These are phyloP conservation scores for Trichoderma lentiforme DNA, from an alignment of 2,329 filamentous ascomycete species.

Conservation along the genomic window DNA sequence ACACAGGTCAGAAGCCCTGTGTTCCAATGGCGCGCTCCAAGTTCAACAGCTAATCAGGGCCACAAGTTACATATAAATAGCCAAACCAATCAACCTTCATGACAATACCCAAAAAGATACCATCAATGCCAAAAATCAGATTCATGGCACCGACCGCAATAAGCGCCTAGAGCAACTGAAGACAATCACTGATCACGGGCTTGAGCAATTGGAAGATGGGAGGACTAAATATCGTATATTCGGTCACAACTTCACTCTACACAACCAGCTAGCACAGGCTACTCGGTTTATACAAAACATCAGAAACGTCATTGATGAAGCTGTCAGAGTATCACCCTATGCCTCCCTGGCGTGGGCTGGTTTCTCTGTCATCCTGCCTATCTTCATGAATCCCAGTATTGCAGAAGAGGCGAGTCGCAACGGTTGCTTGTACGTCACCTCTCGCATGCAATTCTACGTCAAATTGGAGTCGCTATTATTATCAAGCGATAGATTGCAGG, in stretches of 20 bases:
- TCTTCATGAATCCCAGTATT: not conserved
- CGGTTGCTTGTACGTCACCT: not conserved
- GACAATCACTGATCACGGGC: not conserved
- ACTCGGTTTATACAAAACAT: not conserved
- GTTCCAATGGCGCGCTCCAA: not conserved
- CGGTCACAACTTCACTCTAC: not conserved
- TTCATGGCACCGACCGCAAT: rapidly evolving
- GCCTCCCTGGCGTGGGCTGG: not conserved
- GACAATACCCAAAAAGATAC: not conserved
- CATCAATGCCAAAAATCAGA: not conserved
- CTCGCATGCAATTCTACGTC: not conserved
- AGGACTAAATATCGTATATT: not conserved
- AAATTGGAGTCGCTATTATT: not conserved
- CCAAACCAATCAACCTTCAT: not conserved
- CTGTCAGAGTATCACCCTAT: not conserved
- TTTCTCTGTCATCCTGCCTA: not conserved
- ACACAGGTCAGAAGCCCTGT: not conserved
- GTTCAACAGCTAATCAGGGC: not conserved
- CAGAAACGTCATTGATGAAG: not conserved
- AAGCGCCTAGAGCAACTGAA: not conserved
- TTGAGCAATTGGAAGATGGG: not conserved
- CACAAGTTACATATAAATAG: not conserved
- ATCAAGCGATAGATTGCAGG: not conserved
- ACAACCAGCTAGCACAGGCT: not conserved
- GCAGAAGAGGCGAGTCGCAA: not conserved